Conservation (phyloP, 192 early-diverging fungal species). For the Thoreauomyces humboldtii region DNA sequence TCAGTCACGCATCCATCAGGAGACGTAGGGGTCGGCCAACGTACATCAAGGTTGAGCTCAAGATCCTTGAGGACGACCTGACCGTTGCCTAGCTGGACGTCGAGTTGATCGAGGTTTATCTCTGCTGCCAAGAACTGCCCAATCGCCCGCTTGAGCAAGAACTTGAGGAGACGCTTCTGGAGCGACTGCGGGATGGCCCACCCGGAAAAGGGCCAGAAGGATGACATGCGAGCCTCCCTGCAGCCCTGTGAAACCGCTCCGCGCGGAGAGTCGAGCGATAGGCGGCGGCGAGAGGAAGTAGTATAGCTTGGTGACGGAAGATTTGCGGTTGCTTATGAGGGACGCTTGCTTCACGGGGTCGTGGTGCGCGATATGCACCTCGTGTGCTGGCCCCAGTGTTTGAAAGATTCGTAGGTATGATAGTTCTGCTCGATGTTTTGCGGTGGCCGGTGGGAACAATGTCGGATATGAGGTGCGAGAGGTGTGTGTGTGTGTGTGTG, state of each 20-base stretch:
- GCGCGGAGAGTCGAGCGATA: no score
- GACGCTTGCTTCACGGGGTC: no score
- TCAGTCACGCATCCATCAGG: neutral
- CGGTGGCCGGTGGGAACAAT: no score
- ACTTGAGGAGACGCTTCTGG: constrained; percentile 83
- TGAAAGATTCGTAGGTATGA: no score
- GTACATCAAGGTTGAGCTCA: constrained; percentile 72
- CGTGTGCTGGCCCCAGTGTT: no score
- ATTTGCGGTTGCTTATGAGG: no score
- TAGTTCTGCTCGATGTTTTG: no score
- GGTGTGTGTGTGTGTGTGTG: no score
- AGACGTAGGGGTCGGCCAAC: neutral
- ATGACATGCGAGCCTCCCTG: constrained; percentile 7
- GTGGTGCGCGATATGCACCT: no score
- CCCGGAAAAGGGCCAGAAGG: constrained; percentile 27
- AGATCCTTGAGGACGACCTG: constrained; percentile 74
- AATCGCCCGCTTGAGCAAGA: constrained; percentile 74
- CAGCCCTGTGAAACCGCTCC: neutral
- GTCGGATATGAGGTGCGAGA: no score
- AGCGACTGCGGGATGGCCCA: constrained; percentile 47
- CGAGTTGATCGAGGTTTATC: constrained; percentile 76
- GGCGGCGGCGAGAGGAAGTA: no score
- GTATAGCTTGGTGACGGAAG: no score
- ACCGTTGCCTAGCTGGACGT: constrained; percentile 76
- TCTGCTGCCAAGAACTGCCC: constrained; percentile 79